Evolutionary conservation across 345 rosid species (phyloP), one percentile per base, ranked within the genome.

Genomic region (Barbarea vulgaris): DNA sequence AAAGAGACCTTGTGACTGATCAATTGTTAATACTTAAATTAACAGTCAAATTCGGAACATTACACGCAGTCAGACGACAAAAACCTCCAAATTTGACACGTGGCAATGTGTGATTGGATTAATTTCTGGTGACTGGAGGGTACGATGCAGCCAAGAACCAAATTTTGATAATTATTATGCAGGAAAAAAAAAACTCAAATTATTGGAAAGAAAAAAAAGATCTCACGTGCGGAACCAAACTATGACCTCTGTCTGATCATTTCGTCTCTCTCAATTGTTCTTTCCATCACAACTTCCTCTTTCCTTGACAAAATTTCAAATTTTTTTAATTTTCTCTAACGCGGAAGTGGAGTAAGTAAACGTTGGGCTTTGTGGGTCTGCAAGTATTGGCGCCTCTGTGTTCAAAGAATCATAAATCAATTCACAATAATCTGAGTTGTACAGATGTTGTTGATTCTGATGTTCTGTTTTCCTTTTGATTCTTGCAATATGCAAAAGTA

Each of bases 171-270:
- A 62, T 69, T 54, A 54, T 54, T 62, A 30, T 24, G 22, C 24
- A 53, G 7, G 11, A 9, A 55, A 75, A 18, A 18, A 21, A 47
- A n/a, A 30, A 28, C 68, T 63, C 41, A 63, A 70, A 31, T 10
- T 3, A 15, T 41, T 3, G 15, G 6, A 34, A 24, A 36, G 15
- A 46, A 69, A 60, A 60, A 4, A 46, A 65, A 33, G 39, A 66
- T 51, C 81, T 66, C 81, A 78, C 81, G 77, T 66, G 81, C 68
- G 77, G 64, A 48, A 65, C 77, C 69, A 51, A 72, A 65, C 77
- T 22, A 39, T 58, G 77, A 36, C 46, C 72, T 57, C 42, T 77
- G 81, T 70, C 80, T 77, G 76, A 77, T 70, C 56, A 69, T 42
- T 31, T 63, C 72, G 9, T 47, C 48, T 77, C 53, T 50, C 67